Evolutionary conservation across 208 protist species (phyloP), one percentile per base, ranked within the genome.

Genomic region (Strigomonas galati): DNA sequence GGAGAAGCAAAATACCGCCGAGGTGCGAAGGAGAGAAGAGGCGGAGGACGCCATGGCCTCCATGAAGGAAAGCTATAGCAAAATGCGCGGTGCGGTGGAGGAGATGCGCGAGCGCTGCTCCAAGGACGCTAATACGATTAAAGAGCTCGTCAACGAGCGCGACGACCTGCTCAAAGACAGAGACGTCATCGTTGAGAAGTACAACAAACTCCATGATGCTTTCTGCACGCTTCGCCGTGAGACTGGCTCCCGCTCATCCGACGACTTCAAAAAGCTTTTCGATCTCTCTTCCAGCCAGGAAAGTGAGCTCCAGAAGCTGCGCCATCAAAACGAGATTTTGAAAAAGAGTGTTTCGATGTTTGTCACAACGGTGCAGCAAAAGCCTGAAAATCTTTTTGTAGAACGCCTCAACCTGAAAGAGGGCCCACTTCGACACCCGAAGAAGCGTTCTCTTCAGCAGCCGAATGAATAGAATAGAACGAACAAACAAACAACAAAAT

Each of bases 151-250:
- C 3, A 31, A 52, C 7, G 79, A 90, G 46, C 67, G 81, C 10
- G 76, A 94, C 12, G 74, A 78, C 52, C 62, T 89, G 15, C 51
- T 85, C n/a, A 73, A 76, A 0, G 85, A 94, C 49, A 75, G 81
- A 7, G 81, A 94, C 19, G 62, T 79, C 31, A 84, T 94, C 62
- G 79, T 91, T 1, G 81, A 89, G 56, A 89, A 88, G 62, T 92
- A 94, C 73, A 94, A 94, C 72, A 69, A 74, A n/a, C 66, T 94
- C 10, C 81, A 94, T 65, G 88, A 91, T 59, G 65, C 82, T 5
- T 87, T 91, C 28, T 76, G 80, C 19, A 72, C 48, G 40, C 37
- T 78, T 9, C 79, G 81, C 15, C 83, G 80, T 46, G 84, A 91
- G 28, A 67, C 72, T 37, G 63, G 60, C 28, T 58, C 61, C 30